These are phyloP conservation scores for Alternaria sp. DNA, from an alignment of 2,329 filamentous ascomycete species.

Conservation along the genomic window DNA sequence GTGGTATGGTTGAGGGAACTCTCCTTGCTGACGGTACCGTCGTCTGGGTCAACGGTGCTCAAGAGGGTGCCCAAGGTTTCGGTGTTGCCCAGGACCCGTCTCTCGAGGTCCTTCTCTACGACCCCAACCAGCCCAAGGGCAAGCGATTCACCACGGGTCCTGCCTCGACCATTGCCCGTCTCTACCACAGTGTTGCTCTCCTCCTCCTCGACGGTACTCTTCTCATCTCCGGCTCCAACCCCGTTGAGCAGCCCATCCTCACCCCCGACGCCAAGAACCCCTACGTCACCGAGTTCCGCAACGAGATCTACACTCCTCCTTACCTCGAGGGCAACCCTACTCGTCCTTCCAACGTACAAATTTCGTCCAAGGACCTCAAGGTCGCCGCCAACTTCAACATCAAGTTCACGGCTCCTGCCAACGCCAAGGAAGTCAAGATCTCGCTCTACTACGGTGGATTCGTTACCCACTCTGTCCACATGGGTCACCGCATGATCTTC, in stretches of 20 bases:
- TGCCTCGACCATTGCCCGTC: slow-evolving; percentile 55
- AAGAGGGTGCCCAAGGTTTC: slow-evolving; percentile 67
- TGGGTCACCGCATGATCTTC: slow-evolving; percentile 67
- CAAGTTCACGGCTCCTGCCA: slow-evolving; percentile 57
- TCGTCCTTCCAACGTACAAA: slow-evolving; percentile 59
- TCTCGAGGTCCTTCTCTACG: slow-evolving; percentile 65
- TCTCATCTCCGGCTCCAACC: slow-evolving; percentile 68
- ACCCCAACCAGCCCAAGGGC: slow-evolving; percentile 61
- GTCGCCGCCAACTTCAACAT: slow-evolving; percentile 58
- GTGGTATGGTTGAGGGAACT: slow-evolving; percentile 68
- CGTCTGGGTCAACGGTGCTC: slow-evolving; percentile 69
- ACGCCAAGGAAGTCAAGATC: slow-evolving; percentile 58
- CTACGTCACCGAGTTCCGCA: slow-evolving; percentile 67
- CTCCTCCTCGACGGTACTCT: slow-evolving; percentile 68
- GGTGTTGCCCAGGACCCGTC: slow-evolving; percentile 64
- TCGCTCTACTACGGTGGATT: slow-evolving; percentile 67
- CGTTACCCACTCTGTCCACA: slow-evolving; percentile 68
- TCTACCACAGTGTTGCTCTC: slow-evolving; percentile 69
- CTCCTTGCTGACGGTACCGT: slow-evolving; percentile 68
- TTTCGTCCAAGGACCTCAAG: slow-evolving; percentile 57
- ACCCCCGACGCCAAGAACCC: slow-evolving; percentile 56
- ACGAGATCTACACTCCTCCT: slow-evolving; percentile 68
- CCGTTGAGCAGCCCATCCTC: slow-evolving; percentile 65
- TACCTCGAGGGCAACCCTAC: slow-evolving; percentile 65
- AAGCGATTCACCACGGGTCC: slow-evolving; percentile 60